Conservation (phyloP, 2,329 filamentous ascomycete species). For the Penicillium brevicompactum region DNA sequence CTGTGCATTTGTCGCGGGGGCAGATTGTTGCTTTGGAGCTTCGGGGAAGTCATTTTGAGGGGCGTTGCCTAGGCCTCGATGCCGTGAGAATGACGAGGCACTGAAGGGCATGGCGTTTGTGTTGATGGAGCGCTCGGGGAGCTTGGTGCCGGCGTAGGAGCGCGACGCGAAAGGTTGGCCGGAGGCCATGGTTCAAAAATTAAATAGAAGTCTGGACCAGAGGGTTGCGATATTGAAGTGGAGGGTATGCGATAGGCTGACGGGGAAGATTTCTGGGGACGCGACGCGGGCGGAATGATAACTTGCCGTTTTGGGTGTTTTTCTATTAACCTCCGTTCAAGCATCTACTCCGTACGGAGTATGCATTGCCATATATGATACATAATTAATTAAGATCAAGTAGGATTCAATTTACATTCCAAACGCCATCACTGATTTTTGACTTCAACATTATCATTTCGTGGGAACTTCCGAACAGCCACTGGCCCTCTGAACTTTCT, state of each 20-base stretch:
- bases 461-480: too few species aligned
- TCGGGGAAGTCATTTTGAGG: slow-evolving; percentile 33
- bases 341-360: too few species aligned
- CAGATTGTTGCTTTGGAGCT: slow-evolving; percentile 32
- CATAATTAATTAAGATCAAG: too few species aligned
- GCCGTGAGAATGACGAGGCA: slow-evolving; percentile 46
- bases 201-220: slow-evolving; percentile 2
- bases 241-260: slow-evolving; percentile 7
- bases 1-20: slow-evolving; percentile 40
- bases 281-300: slow-evolving; percentile 26
- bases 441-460: too few species aligned
- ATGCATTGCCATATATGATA: too few species aligned
- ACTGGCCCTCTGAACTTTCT: too few species aligned
- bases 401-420: too few species aligned
- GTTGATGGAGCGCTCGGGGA: slow-evolving; percentile 52
- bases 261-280: slow-evolving; percentile 27
- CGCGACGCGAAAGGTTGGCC: slow-evolving; percentile 58
- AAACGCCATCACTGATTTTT: too few species aligned
- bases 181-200: slow-evolving; percentile 50
- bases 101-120: slow-evolving; percentile 47
- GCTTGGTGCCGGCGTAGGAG: slow-evolving; percentile 55
- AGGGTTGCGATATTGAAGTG: neutral
- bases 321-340: too few species aligned
- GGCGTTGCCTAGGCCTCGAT: slow-evolving; percentile 34
- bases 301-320: neutral